Conservation (phyloP, 805 yeast species). For the Vanderwaltozyma yarrowii region DNA sequence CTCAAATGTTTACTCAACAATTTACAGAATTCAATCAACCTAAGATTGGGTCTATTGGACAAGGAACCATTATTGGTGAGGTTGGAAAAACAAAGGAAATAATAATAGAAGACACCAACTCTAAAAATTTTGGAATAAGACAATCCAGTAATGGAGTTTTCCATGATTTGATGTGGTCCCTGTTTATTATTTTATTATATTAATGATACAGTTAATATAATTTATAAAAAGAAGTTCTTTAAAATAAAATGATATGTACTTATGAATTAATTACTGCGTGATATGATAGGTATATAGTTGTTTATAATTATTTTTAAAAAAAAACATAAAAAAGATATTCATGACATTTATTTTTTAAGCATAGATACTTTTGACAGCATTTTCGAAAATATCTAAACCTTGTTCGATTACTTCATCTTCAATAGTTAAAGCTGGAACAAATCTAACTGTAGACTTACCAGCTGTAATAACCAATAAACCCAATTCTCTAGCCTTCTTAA, state of each 20-base stretch:
- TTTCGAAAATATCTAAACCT: slow-evolving; percentile 63
- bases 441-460: slow-evolving; percentile 81
- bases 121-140: too few relatives aligned
- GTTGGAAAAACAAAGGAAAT: slow-evolving; percentile 37
- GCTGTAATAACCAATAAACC: slow-evolving; percentile 86
- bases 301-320: too few relatives aligned
- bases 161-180: too few relatives aligned
- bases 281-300: too few relatives aligned
- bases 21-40: slow-evolving; percentile 35
- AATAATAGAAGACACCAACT: background rate
- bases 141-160: too few relatives aligned
- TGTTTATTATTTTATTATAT: too few relatives aligned
- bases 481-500: slow-evolving; percentile 58
- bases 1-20: slow-evolving; percentile 37
- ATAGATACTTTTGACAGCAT: slow-evolving; percentile 27
- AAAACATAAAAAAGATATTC: too few relatives aligned
- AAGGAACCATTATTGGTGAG: slow-evolving; percentile 54
- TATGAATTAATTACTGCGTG: too few relatives aligned
- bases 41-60: slow-evolving; percentile 54
- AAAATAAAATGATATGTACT: too few relatives aligned
- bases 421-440: slow-evolving; percentile 88
- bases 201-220: too few relatives aligned
- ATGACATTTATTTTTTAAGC: background rate
- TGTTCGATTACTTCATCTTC: slow-evolving; percentile 54
- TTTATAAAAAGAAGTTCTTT: too few relatives aligned